Base-by-base conservation (phyloP, 2,329 filamentous ascomycete species). In the Magnaporthiopsis incrustans region DNA sequence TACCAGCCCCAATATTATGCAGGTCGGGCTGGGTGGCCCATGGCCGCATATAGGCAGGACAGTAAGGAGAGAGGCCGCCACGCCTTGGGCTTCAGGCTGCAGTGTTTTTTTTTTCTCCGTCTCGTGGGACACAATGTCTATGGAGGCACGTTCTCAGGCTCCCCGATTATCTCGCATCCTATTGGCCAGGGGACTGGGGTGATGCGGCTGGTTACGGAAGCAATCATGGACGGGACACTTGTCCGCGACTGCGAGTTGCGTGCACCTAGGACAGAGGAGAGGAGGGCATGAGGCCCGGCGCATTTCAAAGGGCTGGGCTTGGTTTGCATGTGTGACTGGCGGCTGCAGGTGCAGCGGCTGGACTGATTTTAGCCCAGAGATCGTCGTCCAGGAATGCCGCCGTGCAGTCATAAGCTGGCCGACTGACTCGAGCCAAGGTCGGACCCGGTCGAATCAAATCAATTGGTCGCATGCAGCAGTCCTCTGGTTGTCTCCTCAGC, bases 141-240 rank as follows among this genome's bases (percentile, higher is more conserved):
- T n/a, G n/a, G n/a, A n/a, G n/a, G n/a, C n/a, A n/a, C 30, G 60
- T 27, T 53, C 44, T 53, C 58, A 60, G 58, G 58, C 58, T 60
- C 30, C 58, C 5, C 32, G 58, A 60, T 60, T 60, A 32, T 60
- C 32, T 18, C 10, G 26, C 14, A 3, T 38, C 58, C 30, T 60
- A 60, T 60, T 60, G 22, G 58, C 32, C 18, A 22, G 32, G 27
- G 14, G 57, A 25, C 26, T 12, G 57, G n/a, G 15, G 30, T 58
- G 57, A 27, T 58, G 57, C 22, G 6, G 26, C 5, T 14, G 57
- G 30, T 58, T 58, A 53, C 44, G 44, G 44, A 53, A 53, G 18
- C 44, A n/a, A 10, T 27, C 30, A 30, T 30, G 30, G 11, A 58
- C 22, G 22, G 30, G 57, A 60, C 58, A 60, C 32, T 38, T 35